phyloP scores from a whole-genome alignment of 805 yeast genomes.

The Starmerella scarabaei region DNA sequence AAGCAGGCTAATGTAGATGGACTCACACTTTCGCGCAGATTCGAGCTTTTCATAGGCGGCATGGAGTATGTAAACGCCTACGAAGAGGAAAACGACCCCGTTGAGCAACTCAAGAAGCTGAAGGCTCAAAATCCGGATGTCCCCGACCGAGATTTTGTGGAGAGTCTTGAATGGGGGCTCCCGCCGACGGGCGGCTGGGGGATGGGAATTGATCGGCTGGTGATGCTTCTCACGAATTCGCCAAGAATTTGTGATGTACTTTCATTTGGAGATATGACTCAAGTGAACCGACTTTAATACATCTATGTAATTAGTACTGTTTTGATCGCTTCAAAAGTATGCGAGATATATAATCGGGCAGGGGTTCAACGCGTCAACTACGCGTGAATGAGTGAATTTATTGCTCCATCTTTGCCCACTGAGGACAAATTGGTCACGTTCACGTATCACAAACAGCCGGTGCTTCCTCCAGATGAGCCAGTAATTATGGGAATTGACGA shows the following conservation, averaged over 20 bases:
- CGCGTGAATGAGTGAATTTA: constrained; percentile 1
- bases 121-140: constrained; percentile 39
- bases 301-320: not conserved
- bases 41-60: constrained; percentile 72
- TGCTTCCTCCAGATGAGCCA: constrained; percentile 6
- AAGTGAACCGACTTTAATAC: constrained; percentile 10
- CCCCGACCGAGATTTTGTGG: constrained; percentile 61
- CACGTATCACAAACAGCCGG: constrained; percentile 20
- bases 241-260: constrained; percentile 37
- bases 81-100: constrained; percentile 90
- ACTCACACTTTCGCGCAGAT: constrained; percentile 45
- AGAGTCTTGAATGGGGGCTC: constrained; percentile 78
- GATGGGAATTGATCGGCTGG: constrained; percentile 77
- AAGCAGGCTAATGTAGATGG: constrained; percentile 38
- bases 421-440: constrained; percentile 15
- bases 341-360: not conserved
- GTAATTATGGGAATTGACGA: constrained; percentile 82
- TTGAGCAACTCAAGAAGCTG: constrained; percentile 53
- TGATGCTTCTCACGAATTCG: constrained; percentile 59
- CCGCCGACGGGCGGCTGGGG: constrained; percentile 99
- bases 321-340: not conserved
- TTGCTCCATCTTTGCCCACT: constrained; percentile 15
- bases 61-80: constrained; percentile 83
- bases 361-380: not conserved
- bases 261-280: constrained; percentile 16